A percentile compares a stretch with the other conserved stretches of the same genome.
These are phyloP conservation scores for Solanum ahanhuiri DNA, from an alignment of 257 asterid genomes.

Conservation along the genomic window DNA sequence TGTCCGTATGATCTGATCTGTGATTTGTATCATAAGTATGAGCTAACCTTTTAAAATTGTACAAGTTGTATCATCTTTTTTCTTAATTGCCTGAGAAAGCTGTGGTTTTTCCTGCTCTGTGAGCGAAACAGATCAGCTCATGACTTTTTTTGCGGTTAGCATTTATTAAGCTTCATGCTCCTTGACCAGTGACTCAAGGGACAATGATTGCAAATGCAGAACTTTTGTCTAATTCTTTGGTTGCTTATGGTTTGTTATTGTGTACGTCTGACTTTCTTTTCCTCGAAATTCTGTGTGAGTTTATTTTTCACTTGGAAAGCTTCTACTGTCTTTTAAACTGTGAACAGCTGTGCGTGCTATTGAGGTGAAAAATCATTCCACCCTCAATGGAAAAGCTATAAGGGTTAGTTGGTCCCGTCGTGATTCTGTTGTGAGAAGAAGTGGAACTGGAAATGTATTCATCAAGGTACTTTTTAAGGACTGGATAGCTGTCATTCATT, in stretches of 20 bases:
- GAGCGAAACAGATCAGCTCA: not conserved
- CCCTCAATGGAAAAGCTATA: constrained; percentile 37
- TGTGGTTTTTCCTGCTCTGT: not conserved
- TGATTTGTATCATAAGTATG: not conserved
- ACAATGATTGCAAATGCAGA: not conserved
- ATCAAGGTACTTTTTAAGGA: constrained; percentile 36
- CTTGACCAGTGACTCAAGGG: not conserved
- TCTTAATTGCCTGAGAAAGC: not conserved
- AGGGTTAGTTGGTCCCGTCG: constrained; percentile 43
- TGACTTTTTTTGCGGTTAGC: not conserved
- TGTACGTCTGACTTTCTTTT: not conserved
- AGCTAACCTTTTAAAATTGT: not conserved
- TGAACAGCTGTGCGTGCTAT: constrained; percentile 21
- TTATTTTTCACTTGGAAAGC: not conserved
- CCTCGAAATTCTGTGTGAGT: not conserved
- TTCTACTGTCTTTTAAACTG: not conserved
- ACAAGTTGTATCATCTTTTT: not conserved
- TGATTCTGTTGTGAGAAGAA: constrained; percentile 35
- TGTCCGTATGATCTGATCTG: not conserved
- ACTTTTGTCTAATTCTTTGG: not conserved
- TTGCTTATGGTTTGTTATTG: not conserved
- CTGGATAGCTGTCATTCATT: not conserved
- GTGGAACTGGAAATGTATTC: constrained; percentile 44
- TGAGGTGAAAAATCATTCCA: constrained; percentile 29
- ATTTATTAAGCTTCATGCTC: not conserved